Base-by-base conservation (phyloP, 768 basidiomycete species). In the Cystofilobasidium ferigula region DNA sequence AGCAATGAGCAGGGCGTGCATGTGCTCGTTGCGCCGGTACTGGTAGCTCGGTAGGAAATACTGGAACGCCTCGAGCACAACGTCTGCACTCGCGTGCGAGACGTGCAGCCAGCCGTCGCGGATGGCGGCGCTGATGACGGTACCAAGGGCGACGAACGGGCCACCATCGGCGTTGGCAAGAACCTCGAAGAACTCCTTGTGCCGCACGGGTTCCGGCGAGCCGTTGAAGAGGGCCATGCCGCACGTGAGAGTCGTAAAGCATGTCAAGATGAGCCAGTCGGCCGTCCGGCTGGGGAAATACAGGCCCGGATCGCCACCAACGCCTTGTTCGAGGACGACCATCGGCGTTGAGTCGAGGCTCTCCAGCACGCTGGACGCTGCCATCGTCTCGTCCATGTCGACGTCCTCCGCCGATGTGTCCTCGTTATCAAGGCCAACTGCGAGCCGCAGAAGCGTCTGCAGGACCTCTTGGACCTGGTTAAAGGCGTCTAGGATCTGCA, bases 1-100 rank as follows among this genome's bases (percentile, higher is more conserved):
- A 24, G 81, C 79, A n/a, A 87, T 75, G 7, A 80, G 77, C 51
- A 87, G 72, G 18, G 81, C 72, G 24, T 87, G 78, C 53, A 87
- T 77, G 2, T 68, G 64, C 22, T 78, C 75, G 2, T 76, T 82
- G n/a, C 62, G 43, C 2, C 42, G 34, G 67, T 36, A 68, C 1
- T 38, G 40, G 43, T 68, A 68, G 4, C 56, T 56, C 3, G 20
- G 20, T 14, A 68, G 34, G 35, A 56, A 68, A 10, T 68, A 40
- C n/a, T 63, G 42, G 26, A 91, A 72, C 64, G 80, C 77, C 3
- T 80, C 77, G 22, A 89, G 73, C 36, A 90, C 77, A 34, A 71
- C 72, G 47, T 83, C 79, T 24, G 88, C 73, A 38, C 81, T 79
- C 38, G 80, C 78, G 26, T 74, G 63, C 38, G 77, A 80, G 61